A percentile compares a stretch with the other conserved stretches of the same genome.
Evolutionary conservation across 495 filamentous ascomycete genomes (phyloP).

Genomic region (Pyronema domesticum): DNA sequence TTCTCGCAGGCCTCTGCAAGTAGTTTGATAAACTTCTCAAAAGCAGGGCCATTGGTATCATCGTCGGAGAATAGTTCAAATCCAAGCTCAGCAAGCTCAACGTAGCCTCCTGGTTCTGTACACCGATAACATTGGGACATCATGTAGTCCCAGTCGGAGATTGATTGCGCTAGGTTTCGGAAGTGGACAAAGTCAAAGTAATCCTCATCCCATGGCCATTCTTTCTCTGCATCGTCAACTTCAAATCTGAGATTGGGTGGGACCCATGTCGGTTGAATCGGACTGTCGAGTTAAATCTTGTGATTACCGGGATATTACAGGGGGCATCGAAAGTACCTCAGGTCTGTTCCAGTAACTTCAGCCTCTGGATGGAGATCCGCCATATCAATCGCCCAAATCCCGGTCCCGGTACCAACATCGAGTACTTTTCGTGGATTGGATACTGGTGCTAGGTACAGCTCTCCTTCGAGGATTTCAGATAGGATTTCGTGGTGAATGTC

Average conservation of each 20-base stretch:
- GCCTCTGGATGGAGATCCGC: constrained; percentile 32
- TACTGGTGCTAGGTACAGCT: constrained; percentile 42
- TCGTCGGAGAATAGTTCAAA: neutral
- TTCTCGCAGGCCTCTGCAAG: too few species aligned
- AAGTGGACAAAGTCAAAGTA: constrained; percentile 30
- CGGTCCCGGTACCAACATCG: constrained; percentile 49
- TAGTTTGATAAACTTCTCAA: too few species aligned
- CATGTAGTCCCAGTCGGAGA: constrained; percentile 22
- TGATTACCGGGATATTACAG: too few species aligned
- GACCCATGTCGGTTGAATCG: too few species aligned
- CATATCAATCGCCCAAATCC: constrained; percentile 35
- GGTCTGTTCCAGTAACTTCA: constrained; percentile 40
- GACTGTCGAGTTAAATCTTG: too few species aligned
- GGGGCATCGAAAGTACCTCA: too few species aligned
- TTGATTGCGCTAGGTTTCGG: constrained; percentile 22
- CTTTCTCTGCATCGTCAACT: constrained; percentile 29
- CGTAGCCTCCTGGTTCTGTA: neutral
- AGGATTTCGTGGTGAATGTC: constrained; percentile 34
- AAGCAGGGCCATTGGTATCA: neutral
- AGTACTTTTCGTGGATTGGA: constrained; percentile 39
- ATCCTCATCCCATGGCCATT: constrained; percentile 25
- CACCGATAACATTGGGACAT: neutral
- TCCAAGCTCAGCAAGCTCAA: neutral
- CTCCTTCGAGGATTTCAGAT: constrained; percentile 35
- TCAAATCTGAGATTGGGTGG: constrained; percentile 29